Percentiles rank a stretch among this genome's conserved stretches.
phyloP scores from a whole-genome alignment of 1,284 basidiomycete species.

The Xerocomus amazonicus region DNA sequence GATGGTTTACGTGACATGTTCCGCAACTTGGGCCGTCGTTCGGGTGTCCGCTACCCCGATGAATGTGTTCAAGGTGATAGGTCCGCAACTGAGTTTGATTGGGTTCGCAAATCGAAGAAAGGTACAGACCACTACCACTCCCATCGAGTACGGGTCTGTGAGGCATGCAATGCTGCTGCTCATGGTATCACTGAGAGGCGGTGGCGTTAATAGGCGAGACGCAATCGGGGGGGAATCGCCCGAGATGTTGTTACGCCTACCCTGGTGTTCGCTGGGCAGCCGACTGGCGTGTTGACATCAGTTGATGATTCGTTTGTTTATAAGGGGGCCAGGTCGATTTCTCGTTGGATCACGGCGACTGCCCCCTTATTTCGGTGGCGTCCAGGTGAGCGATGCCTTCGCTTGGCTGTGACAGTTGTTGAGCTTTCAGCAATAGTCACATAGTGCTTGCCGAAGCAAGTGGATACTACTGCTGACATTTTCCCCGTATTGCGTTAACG shows the following conservation, averaged over 20 bases:
- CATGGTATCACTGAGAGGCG: constrained; percentile 25
- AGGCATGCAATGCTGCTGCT: constrained; percentile 31
- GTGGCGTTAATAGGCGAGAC: constrained; percentile 22
- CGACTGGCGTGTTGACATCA: not conserved
- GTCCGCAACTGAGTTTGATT: constrained; percentile 25
- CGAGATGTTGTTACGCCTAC: constrained; percentile 2
- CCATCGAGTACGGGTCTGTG: constrained; percentile 32
- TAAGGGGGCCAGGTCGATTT: constrained; percentile 3
- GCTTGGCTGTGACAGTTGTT: not conserved
- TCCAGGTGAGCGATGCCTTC: constrained; percentile 5
- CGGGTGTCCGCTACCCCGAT: constrained; percentile 51
- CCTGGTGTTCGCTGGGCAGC: not conserved
- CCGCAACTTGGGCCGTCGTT: constrained; percentile 55
- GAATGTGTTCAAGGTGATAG: constrained; percentile 46
- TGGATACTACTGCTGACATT: not conserved
- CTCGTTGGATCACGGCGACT: not conserved
- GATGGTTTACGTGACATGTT: constrained; percentile 82
- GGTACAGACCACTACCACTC: constrained; percentile 8
- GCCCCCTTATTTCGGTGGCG: constrained; percentile 1
- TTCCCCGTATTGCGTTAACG: not conserved
- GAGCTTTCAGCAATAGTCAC: not conserved
- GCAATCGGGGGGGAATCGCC: constrained; percentile 1
- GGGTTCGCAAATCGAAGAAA: constrained; percentile 24
- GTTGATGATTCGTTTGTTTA: constrained; percentile 1
- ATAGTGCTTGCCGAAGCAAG: constrained; percentile 1